Conservation (phyloP, 345 rosid genomes). For the Toxicodendron radicans region DNA sequence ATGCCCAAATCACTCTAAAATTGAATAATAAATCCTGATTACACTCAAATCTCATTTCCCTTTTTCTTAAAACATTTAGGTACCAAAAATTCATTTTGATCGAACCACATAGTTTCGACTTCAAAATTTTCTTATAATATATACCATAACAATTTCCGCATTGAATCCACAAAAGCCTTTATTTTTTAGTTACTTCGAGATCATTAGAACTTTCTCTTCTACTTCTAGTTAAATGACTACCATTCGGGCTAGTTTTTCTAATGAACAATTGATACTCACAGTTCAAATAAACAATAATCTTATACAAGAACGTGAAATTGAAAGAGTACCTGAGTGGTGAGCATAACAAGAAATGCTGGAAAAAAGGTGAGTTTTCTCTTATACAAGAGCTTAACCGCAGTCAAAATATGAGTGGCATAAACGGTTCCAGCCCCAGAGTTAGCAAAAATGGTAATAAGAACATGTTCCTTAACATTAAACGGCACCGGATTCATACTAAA, state of each 20-base stretch:
- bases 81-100: too few relatives aligned
- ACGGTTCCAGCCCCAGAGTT: conserved; percentile 77
- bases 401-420: conserved; percentile 72
- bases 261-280: too few relatives aligned
- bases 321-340: conserved; percentile 69
- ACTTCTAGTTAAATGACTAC: too few relatives aligned
- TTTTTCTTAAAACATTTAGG: too few relatives aligned
- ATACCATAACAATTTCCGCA: too few relatives aligned
- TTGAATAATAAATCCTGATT: not conserved
- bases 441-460: conserved; percentile 77
- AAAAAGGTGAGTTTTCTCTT: conserved; percentile 55
- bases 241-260: conserved; percentile 29
- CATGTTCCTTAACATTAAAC: conserved; percentile 84
- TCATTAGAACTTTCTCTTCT: too few relatives aligned
- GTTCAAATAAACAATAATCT: too few relatives aligned
- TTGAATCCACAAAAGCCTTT: too few relatives aligned
- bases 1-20: not conserved
- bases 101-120: too few relatives aligned
- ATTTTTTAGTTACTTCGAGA: too few relatives aligned
- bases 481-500: conserved; percentile 79
- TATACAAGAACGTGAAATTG: not conserved
- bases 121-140: too few relatives aligned
- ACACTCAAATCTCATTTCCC: too few relatives aligned
- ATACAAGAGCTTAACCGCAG: conserved; percentile 62
- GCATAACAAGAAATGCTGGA: conserved; percentile 63